Evolutionary conservation across 257 asterid species (phyloP), one percentile per base, ranked within the genome.

Genomic region (Lithospermum erythrorhizon): DNA sequence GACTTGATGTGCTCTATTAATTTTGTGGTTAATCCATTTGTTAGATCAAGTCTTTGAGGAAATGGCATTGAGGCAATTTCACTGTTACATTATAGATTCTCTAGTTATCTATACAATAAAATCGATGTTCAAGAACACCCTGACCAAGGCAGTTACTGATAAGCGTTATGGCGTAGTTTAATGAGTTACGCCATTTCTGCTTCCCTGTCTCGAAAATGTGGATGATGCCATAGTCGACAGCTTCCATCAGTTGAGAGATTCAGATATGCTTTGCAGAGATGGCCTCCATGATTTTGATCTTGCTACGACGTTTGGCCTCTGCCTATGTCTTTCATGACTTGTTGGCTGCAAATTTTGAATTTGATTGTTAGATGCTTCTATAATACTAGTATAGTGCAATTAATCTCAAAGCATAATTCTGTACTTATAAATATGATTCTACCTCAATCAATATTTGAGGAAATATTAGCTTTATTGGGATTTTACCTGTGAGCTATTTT

Each of bases 231-330:
- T 30, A 57, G 29, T 37, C 21, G 58, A 45, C 25, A 41, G 59
- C 55, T 19, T 15, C 11, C 59, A 53, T 76, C 68, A 68, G 70
- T 74, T 66, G n/a, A 66, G 70, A 61, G 75, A 59, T 67, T 78
- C 83, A 2, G 79, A 73, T 29, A 77, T 77, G 65, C 82, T 77
- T 29, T 77, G 77, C 65, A 77, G 70, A 41, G 77, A 64, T 0
- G 82, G 82, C 56, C 75, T 70, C 82, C 83, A 78, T 21, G 75
- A 68, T 74, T 78, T 78, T 35, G 78, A 68, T 62, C 75, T 66
- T 58, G 66, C 59, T 6, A 52, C 61, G 29, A 65, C 55, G 1
- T 55, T 21, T 6, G 68, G 29, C 61, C 79, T 65, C 53, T 67
- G 74, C 62, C 62, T 35, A 2, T 67, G 63, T 59, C 68, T 75